Conservation (phyloP, 2,329 filamentous ascomycete species). For the Aspergillus chevalieri region DNA sequence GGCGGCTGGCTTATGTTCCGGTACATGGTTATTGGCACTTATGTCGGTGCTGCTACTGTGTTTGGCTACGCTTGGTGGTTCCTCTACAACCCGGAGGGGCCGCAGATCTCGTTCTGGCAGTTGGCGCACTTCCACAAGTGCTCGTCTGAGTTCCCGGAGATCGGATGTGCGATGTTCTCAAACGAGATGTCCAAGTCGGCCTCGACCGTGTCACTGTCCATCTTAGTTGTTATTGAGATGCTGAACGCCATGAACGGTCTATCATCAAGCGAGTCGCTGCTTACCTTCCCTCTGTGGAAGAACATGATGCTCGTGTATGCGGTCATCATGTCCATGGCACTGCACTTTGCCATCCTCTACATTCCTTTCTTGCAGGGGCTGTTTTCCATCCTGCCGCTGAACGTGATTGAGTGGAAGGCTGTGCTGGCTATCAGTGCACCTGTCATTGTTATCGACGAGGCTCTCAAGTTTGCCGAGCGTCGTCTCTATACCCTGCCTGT, state of each 20-base stretch:
- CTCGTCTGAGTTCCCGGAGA: constrained; percentile 74
- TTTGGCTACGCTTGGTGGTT: constrained; percentile 99
- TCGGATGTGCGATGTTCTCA: constrained; percentile 87
- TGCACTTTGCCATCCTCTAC: constrained; percentile 93
- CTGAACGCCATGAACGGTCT: constrained; percentile 98
- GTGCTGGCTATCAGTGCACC: constrained; percentile 82
- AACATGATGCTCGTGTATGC: constrained; percentile 99
- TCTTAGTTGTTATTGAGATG: constrained; percentile 97
- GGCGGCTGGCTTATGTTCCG: constrained; percentile 96
- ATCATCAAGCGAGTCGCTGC: constrained; percentile 85
- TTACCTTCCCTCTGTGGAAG: constrained; percentile 92
- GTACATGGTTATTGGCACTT: constrained; percentile 92
- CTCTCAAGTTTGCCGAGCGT: constrained; percentile 72
- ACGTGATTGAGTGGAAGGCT: constrained; percentile 84
- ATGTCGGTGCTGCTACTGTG: constrained; percentile 90
- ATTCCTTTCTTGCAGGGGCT: constrained; percentile 79
- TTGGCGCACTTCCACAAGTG: constrained; percentile 92
- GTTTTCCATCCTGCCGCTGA: constrained; percentile 85
- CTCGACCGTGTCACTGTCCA: constrained; percentile 85
- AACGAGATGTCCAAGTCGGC: constrained; percentile 82
- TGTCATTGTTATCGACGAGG: constrained; percentile 82
- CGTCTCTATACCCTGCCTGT: constrained; percentile 47
- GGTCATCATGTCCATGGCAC: constrained; percentile 82
- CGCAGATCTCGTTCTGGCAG: constrained; percentile 86
- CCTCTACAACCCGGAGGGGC: constrained; percentile 86